Percentiles rank a stretch among this genome's conserved stretches.
phyloP scores from a whole-genome alignment of 495 filamentous ascomycete genomes.

The Haplographium delicatum region DNA sequence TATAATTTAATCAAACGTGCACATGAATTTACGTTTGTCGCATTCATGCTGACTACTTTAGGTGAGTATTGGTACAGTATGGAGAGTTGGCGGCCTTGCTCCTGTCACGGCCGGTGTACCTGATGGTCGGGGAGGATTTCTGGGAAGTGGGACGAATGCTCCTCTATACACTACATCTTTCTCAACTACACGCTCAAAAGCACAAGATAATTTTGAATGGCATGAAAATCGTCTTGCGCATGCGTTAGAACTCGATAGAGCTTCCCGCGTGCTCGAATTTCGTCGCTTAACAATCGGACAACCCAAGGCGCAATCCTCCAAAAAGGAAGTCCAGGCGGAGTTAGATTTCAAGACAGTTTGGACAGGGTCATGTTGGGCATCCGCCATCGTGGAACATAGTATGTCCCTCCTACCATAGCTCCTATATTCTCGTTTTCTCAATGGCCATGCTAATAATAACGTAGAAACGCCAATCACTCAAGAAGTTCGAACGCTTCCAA shows the following conservation, averaged over 20 bases:
- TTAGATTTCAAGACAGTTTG: slow-evolving; percentile 24
- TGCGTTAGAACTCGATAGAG: slow-evolving; percentile 76
- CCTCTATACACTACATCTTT: slow-evolving; percentile 70
- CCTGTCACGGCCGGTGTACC: slow-evolving; percentile 47
- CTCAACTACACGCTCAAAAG: slow-evolving; percentile 35
- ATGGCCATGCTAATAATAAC: not conserved
- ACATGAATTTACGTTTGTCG: not conserved
- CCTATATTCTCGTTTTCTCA: not conserved
- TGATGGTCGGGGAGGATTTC: slow-evolving; percentile 55
- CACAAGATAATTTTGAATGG: slow-evolving; percentile 55
- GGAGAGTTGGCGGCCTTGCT: slow-evolving; percentile 70
- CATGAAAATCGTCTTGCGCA: slow-evolving; percentile 75
- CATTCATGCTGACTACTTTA: slow-evolving; percentile 26
- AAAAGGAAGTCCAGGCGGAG: slow-evolving; percentile 24
- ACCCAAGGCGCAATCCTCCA: slow-evolving; percentile 4
- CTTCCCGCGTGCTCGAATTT: slow-evolving; percentile 51
- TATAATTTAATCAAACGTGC: not conserved
- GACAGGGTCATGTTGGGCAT: slow-evolving; percentile 12
- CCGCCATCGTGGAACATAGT: slow-evolving; percentile 4
- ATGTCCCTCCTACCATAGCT: slow-evolving; percentile 18
- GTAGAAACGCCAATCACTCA: slow-evolving; percentile 12
- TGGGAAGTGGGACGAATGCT: slow-evolving; percentile 68
- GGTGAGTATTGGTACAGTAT: slow-evolving; percentile 66
- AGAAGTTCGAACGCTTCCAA: slow-evolving; percentile 46
- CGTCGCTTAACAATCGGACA: slow-evolving; percentile 21